These are phyloP conservation scores for Mortierella hygrophila DNA, from an alignment of 192 early-diverging fungal genomes.

Conservation along the genomic window DNA sequence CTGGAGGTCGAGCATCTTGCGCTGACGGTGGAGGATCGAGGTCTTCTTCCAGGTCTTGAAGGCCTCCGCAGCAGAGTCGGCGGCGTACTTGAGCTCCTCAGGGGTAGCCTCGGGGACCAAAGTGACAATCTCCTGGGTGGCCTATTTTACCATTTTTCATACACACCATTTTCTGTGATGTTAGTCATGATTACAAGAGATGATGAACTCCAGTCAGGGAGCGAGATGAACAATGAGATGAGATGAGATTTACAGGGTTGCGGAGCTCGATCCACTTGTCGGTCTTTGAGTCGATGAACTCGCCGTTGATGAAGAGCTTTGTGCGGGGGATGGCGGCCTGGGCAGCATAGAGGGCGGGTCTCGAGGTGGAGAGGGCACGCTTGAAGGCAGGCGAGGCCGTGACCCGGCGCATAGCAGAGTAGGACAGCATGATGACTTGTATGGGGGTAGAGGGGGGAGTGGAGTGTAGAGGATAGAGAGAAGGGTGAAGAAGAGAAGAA, in stretches of 20 bases:
- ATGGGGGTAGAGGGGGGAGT: background rate
- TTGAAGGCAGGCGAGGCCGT: constrained; percentile 47
- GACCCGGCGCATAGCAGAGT: constrained; percentile 50
- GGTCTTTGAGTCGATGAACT: constrained; percentile 91
- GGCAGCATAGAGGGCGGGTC: constrained; percentile 41
- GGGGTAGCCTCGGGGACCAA: constrained; percentile 90
- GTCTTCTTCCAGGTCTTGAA: constrained; percentile 91
- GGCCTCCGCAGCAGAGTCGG: constrained; percentile 76
- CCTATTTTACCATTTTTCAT: constrained; percentile 59
- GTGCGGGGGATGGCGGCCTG: constrained; percentile 47
- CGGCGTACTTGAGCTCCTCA: constrained; percentile 85
- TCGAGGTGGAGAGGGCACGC: constrained; percentile 49
- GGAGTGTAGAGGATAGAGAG: background rate
- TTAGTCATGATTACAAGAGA: background rate
- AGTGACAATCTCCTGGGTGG: constrained; percentile 91
- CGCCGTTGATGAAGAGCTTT: constrained; percentile 87
- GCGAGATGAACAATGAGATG: background rate
- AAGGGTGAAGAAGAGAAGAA: constrained; percentile 1
- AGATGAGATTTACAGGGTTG: constrained; percentile 80
- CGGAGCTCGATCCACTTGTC: constrained; percentile 89
- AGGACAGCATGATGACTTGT: constrained; percentile 37
- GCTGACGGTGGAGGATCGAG: constrained; percentile 85
- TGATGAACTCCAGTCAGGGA: background rate
- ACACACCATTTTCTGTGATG: background rate
- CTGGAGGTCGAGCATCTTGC: constrained; percentile 93